Evolutionary conservation across 495 filamentous ascomycete species (phyloP).

Genomic region (Hypomontagnella monticulosa): DNA sequence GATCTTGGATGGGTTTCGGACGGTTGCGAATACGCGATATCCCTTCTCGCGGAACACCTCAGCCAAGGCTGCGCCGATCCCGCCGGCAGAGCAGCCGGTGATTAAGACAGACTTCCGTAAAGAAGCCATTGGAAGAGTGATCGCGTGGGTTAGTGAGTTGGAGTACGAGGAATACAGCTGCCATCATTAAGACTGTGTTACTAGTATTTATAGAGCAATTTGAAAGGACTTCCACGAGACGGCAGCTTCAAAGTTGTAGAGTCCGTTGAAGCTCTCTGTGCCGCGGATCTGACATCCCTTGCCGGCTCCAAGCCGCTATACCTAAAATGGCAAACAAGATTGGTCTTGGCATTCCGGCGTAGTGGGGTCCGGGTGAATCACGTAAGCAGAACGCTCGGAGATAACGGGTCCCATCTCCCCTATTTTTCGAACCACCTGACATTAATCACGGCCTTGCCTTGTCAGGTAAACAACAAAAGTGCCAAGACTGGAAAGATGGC

Average conservation of each 20-base stretch:
- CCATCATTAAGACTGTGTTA: background rate
- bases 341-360: background rate
- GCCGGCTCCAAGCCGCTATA: background rate
- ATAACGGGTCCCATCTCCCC: background rate
- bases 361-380: background rate
- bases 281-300: background rate
- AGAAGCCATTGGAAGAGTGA: background rate
- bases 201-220: background rate
- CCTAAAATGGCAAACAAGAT: constrained; percentile 5
- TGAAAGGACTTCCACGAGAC: background rate
- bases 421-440: background rate
- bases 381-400: background rate
- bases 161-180: background rate
- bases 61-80: constrained; percentile 56
- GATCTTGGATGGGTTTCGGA: constrained; percentile 49
- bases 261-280: background rate
- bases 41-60: constrained; percentile 49
- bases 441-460: background rate
- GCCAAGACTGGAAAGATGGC: background rate
- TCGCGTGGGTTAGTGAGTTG: background rate
- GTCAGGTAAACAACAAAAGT: background rate
- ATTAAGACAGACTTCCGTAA: constrained; percentile 42
- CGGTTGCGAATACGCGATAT: constrained; percentile 53
- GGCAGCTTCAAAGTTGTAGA: background rate
- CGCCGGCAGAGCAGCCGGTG: constrained; percentile 58